Conservation (phyloP, 2,329 filamentous ascomycete species). For the Cladophialophora carrionii region DNA sequence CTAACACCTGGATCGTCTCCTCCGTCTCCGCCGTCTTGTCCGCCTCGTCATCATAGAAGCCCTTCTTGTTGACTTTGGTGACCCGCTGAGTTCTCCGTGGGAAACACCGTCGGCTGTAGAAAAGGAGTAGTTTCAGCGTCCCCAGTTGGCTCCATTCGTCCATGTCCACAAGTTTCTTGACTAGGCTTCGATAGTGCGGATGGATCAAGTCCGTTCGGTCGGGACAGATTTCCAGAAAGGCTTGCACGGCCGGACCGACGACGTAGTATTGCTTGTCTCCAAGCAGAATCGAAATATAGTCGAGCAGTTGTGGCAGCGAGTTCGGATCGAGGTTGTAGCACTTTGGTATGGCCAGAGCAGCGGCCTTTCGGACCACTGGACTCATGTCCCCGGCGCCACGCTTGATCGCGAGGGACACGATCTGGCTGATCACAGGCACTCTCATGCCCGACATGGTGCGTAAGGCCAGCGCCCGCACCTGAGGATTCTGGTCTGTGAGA, state of each 20-base stretch:
- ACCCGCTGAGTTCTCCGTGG: constrained; percentile 67
- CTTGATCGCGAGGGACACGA: constrained; percentile 93
- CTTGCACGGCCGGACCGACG: constrained; percentile 86
- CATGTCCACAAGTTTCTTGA: constrained; percentile 95
- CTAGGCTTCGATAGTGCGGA: constrained; percentile 79
- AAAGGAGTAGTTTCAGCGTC: constrained; percentile 76
- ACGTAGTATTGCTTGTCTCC: constrained; percentile 96
- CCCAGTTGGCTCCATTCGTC: constrained; percentile 97
- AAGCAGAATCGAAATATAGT: constrained; percentile 76
- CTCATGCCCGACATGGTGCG: constrained; percentile 96
- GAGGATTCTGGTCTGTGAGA: constrained; percentile 86
- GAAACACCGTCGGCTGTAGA: constrained; percentile 86
- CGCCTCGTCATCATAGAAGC: constrained; percentile 77
- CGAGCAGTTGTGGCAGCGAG: constrained; percentile 80
- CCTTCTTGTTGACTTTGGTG: constrained; percentile 63
- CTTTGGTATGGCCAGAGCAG: constrained; percentile 91
- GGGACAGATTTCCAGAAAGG: constrained; percentile 87
- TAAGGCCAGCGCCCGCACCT: constrained; percentile 86
- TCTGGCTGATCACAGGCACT: constrained; percentile 97
- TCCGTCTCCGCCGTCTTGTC: constrained; percentile 49
- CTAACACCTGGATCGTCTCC: constrained; percentile 65
- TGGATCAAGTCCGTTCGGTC: constrained; percentile 87
- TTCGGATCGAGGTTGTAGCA: constrained; percentile 89
- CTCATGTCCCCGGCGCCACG: constrained; percentile 93
- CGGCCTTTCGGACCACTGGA: constrained; percentile 87